phyloP scores from a whole-genome alignment of 108 stramenopile genomes.

The Parietichytrium sp. region DNA sequence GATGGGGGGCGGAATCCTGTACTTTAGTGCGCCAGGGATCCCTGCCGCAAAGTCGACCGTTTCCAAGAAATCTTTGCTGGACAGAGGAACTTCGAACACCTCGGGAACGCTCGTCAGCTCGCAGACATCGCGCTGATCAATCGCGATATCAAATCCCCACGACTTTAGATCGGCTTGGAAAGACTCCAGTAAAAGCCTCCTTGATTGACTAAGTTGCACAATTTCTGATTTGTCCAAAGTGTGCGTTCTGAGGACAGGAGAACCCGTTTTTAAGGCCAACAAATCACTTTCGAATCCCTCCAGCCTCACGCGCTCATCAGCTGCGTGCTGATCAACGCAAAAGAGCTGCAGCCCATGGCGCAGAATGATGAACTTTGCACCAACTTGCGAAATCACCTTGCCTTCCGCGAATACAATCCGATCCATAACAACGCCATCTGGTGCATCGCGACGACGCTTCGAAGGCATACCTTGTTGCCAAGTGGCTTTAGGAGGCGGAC shows the following conservation, averaged over 20 bases:
- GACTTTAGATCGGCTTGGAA: not conserved
- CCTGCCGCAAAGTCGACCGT: not conserved
- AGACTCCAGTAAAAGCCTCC: not conserved
- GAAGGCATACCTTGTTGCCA: too few species aligned
- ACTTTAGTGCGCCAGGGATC: not conserved
- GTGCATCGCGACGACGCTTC: too few species aligned
- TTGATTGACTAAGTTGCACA: not conserved
- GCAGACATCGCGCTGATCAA: not conserved
- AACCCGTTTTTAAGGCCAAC: not conserved
- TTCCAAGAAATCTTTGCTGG: not conserved
- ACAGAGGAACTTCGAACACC: not conserved
- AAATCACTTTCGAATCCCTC: not conserved
- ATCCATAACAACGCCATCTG: too few species aligned
- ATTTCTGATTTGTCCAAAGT: not conserved
- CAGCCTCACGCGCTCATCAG: constrained; percentile 31
- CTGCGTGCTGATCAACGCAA: constrained; percentile 42
- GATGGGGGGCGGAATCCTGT: not conserved
- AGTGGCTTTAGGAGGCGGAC: too few species aligned
- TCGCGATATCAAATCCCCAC: not conserved
- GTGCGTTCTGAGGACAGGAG: not conserved
- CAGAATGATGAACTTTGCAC: constrained; percentile 18
- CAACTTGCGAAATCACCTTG: not conserved
- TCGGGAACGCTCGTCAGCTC: not conserved
- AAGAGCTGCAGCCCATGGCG: not conserved
- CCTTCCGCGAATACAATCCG: not conserved